Evolutionary conservation across 2,329 filamentous ascomycete species (phyloP), one percentile per base, ranked within the genome.

Genomic region (Cladosporium cucumerinum): DNA sequence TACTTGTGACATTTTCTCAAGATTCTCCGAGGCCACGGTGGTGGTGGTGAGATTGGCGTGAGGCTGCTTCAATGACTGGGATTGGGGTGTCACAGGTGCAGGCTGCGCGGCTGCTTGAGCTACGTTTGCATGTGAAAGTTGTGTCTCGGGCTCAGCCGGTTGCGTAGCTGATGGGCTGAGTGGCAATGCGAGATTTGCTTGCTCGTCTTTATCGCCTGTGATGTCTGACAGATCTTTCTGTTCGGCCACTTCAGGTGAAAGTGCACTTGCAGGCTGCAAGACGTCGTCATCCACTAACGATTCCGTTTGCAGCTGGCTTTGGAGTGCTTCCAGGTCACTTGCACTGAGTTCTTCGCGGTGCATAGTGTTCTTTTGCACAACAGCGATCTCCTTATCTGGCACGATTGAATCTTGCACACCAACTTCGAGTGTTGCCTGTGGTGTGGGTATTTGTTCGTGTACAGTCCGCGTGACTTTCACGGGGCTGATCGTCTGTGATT

Each of bases 11-110:
- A 51, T 59, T 6, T 59, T 18, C 8, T 39, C n/a, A 54, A 5
- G 25, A 12, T 16, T 12, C 21, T 32, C 39, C 23, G 43, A 48
- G 10, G 18, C 5, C 30, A 21, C n/a, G 14, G 5, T 25, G 10
- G 5, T 25, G 10, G 10, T 16, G 39, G 21, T 46, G 25, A 30
- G 23, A 43, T 32, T n/a, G 39, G 18, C n/a, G 10, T 46, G 18
- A 30, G 36, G 36, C n/a, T 59, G 57, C 18, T 7, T 18, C 10
- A 18, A 30, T 16, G 57, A 59, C 18, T 48, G 36, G 11, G 8
- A 2, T 51, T 61, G 59, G 3, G 59, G 26, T 21, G 48, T 39
- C 23, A n/a, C 23, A 5, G 30, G 48, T 21, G 32, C 71, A 69
- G 14, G 69, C 60, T 32, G 63, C 28, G 23, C 58, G 30, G 18